phyloP scores from a whole-genome alignment of 352 stramenopile genomes.

The Pythium aphanidermatum region DNA sequence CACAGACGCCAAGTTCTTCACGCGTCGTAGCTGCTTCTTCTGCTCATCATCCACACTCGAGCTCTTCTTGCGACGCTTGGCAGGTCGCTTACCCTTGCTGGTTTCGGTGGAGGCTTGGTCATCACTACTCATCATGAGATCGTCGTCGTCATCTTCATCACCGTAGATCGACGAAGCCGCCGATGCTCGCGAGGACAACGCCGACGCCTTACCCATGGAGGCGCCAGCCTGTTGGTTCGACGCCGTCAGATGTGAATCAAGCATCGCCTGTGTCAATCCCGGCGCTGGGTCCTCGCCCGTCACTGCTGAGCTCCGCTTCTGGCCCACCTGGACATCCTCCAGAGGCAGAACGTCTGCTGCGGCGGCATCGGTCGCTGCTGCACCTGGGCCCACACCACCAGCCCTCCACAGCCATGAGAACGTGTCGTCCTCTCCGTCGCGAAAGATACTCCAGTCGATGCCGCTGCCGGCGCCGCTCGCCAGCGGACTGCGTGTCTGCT shows the following conservation, averaged over 20 bases:
- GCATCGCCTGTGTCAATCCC: too few species aligned
- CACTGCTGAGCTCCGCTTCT: too few species aligned
- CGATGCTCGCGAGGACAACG: constrained; percentile 7
- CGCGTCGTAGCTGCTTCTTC: constrained; percentile 58
- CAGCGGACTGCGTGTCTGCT: constrained; percentile 7
- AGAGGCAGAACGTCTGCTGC: too few species aligned
- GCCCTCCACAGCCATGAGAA: constrained; percentile 55
- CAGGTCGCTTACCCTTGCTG: neutral
- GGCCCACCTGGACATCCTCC: too few species aligned
- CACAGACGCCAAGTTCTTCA: constrained; percentile 71
- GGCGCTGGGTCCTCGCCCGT: too few species aligned
- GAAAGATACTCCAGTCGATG: constrained; percentile 70
- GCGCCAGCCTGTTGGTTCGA: too few species aligned
- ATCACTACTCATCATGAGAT: constrained; percentile 6
- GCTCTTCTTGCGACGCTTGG: constrained; percentile 16
- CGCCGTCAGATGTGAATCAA: too few species aligned
- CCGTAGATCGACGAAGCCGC: constrained; percentile 11
- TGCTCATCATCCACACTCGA: constrained; percentile 25
- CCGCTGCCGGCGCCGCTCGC: constrained; percentile 21
- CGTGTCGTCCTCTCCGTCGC: constrained; percentile 48
- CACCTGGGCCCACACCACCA: constrained; percentile 10
- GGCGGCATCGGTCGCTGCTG: neutral
- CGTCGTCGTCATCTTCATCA: constrained; percentile 10
- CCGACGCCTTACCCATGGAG: neutral
- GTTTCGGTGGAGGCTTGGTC: neutral